Evolutionary conservation across 345 rosid genomes (phyloP), one percentile per base, ranked within the genome.

Genomic region (Odontarrhena argentea): DNA sequence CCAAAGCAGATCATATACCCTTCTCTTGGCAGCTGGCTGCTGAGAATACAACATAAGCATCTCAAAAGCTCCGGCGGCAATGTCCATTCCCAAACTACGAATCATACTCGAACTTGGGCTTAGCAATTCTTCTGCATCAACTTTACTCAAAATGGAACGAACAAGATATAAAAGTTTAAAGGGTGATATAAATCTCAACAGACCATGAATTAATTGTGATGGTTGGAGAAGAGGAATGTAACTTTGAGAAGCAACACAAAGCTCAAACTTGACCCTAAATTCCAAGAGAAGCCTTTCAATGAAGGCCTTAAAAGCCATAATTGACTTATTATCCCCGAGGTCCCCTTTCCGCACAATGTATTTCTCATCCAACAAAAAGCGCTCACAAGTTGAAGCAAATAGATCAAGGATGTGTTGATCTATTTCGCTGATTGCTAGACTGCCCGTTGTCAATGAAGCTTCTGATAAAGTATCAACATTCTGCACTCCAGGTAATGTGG

Each of bases 11-110:
- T 80, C 80, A 71, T 74, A 84, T 36, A 49, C 76, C 46, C 43
- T 63, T 57, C 79, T 84, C 67, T 68, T 79, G 41, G 56, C 34
- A 34, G 69, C 49, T 56, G 85, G 78, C 73, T 76, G 92, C 60
- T 71, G 86, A 74, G 85, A 74, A 74, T 83, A 87, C 54, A 37
- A 58, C 30, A 80, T 57, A 13, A 91, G 78, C 70, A 72, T 74
- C 63, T 86, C 88, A 67, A 88, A 85, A 77, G 91, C 92, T 67
- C 81, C 85, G 25, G 68, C 80, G 61, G 91, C 82, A 60, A 94
- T 65, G 76, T 76, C 78, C 79, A 87, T 77, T 46, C 87, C 91
- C 72, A 88, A 68, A 65, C 71, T 77, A 44, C 82, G 77, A 70
- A 61, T 44, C 60, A 52, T 28, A 53, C 70, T 54, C 46, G 79